A percentile compares a stretch with the other conserved stretches of the same genome.
These are phyloP conservation scores for Sonneratia caseolaris DNA, from an alignment of 345 rosid genomes.

Conservation along the genomic window DNA sequence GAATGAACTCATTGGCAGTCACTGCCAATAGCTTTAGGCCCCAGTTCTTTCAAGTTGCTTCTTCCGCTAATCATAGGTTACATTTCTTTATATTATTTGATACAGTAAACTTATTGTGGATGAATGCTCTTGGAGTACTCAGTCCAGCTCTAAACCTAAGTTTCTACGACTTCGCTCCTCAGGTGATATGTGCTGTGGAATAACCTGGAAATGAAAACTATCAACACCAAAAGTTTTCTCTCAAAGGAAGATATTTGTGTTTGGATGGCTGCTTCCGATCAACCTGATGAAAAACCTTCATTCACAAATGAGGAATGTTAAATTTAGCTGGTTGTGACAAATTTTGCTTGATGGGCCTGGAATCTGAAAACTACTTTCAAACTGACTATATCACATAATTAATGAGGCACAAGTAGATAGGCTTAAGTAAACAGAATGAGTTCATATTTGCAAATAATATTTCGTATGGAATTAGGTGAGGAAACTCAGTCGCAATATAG, in stretches of 20 bases:
- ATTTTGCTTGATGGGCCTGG: background rate
- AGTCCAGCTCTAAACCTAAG: background rate
- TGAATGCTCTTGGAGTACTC: background rate
- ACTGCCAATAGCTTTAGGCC: background rate
- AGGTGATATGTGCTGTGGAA: background rate
- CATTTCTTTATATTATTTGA: background rate
- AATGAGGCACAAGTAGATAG: background rate
- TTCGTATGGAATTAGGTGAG: background rate
- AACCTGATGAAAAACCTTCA: background rate
- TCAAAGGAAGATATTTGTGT: background rate
- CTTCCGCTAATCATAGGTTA: background rate
- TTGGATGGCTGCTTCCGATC: background rate
- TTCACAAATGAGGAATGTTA: background rate
- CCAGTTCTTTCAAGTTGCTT: background rate
- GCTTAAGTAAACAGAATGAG: background rate
- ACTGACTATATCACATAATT: background rate
- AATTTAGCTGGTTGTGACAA: background rate
- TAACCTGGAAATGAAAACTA: background rate
- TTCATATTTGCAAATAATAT: background rate
- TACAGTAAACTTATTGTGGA: background rate
- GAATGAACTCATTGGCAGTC: background rate
- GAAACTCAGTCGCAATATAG: background rate
- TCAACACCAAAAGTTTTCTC: background rate
- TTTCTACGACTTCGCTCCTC: background rate
- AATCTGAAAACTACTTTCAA: background rate